A percentile compares a stretch with the other conserved stretches of the same genome.
These are phyloP conservation scores for Mycena indigotica DNA, from an alignment of 768 basidiomycete genomes.

Conservation along the genomic window DNA sequence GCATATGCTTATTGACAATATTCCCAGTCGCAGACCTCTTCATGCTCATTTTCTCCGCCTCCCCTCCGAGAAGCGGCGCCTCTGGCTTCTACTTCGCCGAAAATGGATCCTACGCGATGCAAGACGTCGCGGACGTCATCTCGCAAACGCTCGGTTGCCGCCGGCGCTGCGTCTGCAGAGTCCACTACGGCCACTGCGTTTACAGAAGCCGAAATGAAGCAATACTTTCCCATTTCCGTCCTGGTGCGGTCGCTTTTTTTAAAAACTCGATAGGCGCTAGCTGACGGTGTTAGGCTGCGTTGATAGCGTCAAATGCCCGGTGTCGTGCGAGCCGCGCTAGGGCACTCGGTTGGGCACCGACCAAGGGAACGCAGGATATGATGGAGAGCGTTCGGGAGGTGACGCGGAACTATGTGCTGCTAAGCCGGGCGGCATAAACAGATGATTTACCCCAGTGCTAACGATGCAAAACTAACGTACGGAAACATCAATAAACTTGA, in stretches of 20 bases:
- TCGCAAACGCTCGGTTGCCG: slow-evolving; percentile 20
- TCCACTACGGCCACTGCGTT: slow-evolving; percentile 17
- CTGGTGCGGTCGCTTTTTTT: neutral
- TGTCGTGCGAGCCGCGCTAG: slow-evolving; percentile 9
- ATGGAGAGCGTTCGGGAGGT: neutral
- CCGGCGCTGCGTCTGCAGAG: slow-evolving; percentile 24
- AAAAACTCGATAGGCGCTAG: neutral
- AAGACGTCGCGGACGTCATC: slow-evolving; percentile 17
- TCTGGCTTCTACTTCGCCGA: slow-evolving; percentile 30
- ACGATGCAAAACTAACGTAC: no score
- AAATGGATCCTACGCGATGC: slow-evolving; percentile 20
- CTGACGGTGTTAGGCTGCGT: neutral
- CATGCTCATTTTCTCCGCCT: slow-evolving; percentile 20
- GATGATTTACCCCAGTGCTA: no score
- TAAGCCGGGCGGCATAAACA: neutral
- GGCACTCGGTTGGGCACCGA: slow-evolving; percentile 25
- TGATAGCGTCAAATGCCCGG: slow-evolving; percentile 22
- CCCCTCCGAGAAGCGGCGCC: slow-evolving; percentile 21
- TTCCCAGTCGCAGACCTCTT: slow-evolving; percentile 24
- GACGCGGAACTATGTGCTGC: neutral
- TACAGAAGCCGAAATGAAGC: slow-evolving; percentile 22
- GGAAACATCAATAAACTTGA: no score
- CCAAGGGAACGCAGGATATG: neutral
- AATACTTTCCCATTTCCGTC: slow-evolving; percentile 8
- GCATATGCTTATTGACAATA: no score